Evolutionary conservation across 768 basidiomycete species (phyloP), one percentile per base, ranked within the genome.

Genomic region (Leucosporidium scottii): DNA sequence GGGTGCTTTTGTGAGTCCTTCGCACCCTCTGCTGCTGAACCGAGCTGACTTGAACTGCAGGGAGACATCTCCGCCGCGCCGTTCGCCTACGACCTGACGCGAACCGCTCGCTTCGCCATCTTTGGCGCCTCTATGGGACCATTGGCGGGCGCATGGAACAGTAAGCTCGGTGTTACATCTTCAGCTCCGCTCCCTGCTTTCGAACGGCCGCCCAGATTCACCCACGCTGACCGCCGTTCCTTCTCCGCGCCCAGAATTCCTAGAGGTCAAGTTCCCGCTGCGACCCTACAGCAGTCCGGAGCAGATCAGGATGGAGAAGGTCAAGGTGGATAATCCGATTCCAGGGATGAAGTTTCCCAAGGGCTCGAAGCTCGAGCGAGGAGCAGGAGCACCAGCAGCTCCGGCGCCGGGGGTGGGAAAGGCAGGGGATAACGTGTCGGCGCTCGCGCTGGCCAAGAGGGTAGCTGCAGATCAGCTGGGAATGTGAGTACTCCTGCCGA

Each of bases 41-140:
- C 9, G 51, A n/a, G 7, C 51, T 34, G 34, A 34, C 51, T 23
- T 9, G 2, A 3, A 3, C 10, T 5, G 25, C 49, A 62, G 50
- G 53, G 58, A 34, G 57, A 25, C 10, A 18, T n/a, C 4, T 7
- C 28, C 23, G 27, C 51, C 2, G 36, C 15, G 25, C 39, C 39
- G 8, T 44, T 44, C 39, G 49, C 39, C 4, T 73, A 50, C 31
- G 72, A 73, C 50, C 5, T 56, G 0, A 20, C 27, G 13, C 50
- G 72, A 2, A 69, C 68, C 7, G 30, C 62, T 6, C n/a, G 72
- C 5, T 73, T 65, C 31, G 60, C 61, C 20, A 36, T 70, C 21
- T 73, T 67, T 44, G 72, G 72, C 5, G 72, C 72, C 3, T 67
- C 66, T n/a, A 70, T 73, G 68, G 72, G 72, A 13, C 72, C 72